Conservation (phyloP, 805 yeast species). For the Myxozyma melibiosi region DNA sequence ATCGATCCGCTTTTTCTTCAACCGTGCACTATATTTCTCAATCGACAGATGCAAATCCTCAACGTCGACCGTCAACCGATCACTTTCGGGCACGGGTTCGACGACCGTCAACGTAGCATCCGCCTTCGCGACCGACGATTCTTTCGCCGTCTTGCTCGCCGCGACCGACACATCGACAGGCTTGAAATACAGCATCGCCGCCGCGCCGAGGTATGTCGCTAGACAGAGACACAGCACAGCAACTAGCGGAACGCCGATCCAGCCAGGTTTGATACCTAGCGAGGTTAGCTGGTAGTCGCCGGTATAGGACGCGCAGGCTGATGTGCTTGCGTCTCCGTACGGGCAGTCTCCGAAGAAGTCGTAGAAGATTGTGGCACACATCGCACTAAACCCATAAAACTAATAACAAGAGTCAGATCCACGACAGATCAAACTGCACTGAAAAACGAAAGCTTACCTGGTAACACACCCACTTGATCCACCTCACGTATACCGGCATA, state of each 20-base stretch:
- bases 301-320: conserved; percentile 53
- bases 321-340: conserved; percentile 37
- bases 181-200: conserved; percentile 50
- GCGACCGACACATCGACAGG: conserved; percentile 59
- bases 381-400: conserved; percentile 77
- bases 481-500: conserved; percentile 82
- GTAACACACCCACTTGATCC: conserved; percentile 78
- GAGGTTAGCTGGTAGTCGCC: conserved; percentile 57
- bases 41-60: conserved; percentile 36
- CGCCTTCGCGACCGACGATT: neutral
- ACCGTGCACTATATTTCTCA: conserved; percentile 15
- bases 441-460: conserved; percentile 40
- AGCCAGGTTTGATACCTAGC: conserved; percentile 63
- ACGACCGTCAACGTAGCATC: neutral
- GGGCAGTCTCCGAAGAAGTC: conserved; percentile 64
- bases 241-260: conserved; percentile 68
- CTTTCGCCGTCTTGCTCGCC: conserved; percentile 35
- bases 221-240: conserved; percentile 60
- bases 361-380: conserved; percentile 65
- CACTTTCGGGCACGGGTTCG: neutral
- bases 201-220: conserved; percentile 56
- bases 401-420: neutral
- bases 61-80: conserved; percentile 36
- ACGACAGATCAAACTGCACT: too few relatives aligned
- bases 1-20: conserved; percentile 37